Conservation (phyloP, 1,139 yeast species). For the Saccharomycopsis hybrid region DNA sequence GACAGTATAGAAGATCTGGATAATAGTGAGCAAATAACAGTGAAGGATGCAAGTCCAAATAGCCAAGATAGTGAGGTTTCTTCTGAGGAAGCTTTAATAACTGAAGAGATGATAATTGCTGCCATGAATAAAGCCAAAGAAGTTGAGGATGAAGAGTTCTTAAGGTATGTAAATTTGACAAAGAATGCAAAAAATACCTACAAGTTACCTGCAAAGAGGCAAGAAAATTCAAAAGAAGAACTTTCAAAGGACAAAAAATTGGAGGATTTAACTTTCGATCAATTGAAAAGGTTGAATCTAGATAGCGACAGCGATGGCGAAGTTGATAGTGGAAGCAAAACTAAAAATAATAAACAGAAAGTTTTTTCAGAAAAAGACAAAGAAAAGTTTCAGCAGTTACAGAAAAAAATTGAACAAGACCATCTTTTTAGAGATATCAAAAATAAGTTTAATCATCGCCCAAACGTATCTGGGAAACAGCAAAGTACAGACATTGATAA, state of each 20-base stretch:
- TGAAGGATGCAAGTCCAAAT: too few relatives aligned
- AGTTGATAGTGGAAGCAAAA: background rate
- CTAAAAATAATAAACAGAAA: background rate
- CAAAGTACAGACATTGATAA: too few relatives aligned
- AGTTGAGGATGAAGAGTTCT: conserved; percentile 15
- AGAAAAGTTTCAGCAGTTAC: conserved; percentile 10
- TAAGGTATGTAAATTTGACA: conserved; percentile 16
- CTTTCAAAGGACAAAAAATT: conserved; percentile 39
- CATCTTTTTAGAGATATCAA: conserved; percentile 13
- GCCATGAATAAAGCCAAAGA: background rate
- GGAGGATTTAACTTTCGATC: conserved; percentile 60
- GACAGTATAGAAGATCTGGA: background rate
- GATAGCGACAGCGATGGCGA: background rate
- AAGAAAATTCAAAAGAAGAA: too few relatives aligned
- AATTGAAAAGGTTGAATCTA: conserved; percentile 32
- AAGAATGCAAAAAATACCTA: conserved; percentile 26
- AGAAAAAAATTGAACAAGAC: conserved; percentile 16
- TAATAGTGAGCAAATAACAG: background rate
- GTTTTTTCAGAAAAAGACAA: conserved; percentile 7
- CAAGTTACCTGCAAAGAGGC: conserved; percentile 26
- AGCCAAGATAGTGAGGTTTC: too few relatives aligned
- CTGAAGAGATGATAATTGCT: too few relatives aligned
- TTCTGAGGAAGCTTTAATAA: too few relatives aligned
- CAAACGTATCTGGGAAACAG: too few relatives aligned
- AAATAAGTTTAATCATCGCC: conserved; percentile 11